Base-by-base conservation (phyloP, 169 alveolate species). In the Eimeria sp. region DNA sequence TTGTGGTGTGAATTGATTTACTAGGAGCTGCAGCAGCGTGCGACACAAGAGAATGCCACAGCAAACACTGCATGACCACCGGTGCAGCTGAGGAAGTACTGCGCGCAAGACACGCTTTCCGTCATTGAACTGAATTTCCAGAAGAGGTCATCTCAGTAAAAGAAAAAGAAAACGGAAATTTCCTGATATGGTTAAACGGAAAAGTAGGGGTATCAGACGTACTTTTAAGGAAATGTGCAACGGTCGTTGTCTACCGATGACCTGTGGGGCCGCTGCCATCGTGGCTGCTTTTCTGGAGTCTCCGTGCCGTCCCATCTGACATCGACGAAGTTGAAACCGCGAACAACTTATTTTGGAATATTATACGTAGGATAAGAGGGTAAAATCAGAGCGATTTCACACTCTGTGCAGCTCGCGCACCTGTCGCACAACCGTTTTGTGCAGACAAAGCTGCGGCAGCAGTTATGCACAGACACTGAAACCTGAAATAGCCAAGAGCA, bases 1-100 rank as follows among this genome's bases (percentile, higher is more conserved):
- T 2, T 34, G 51, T 1, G 51, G 13, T 70, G 51, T 34, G 4
- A 10, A 70, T 14, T 34, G 51, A 22, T 10, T 34, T 34, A 30
- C 16, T 30, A 70, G 80, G 80, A 70, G 47, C 51, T 70, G 34
- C 80, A 70, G 51, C 80, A 70, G n/a, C 80, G 80, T 30, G 80
- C 80, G 34, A 70, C 80, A n/a, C 51, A 70, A 30, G 80, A 34
- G n/a, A 70, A 70, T 4, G 0, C 4, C 80, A 2, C 40, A 34
- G 40, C 40, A 5, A 34, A 34, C 40, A 0, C 40, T 34, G 40
- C 40, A 30, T 70, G 80, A 70, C 80, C 80, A 70, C 80, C 80
- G 80, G 80, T 70, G 51, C 80, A 34, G 51, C 75, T 9, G 43
- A 13, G 43, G 43, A 25, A 25, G 40, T 25, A 65, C 40, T 65